Evolutionary conservation across 176 grass and related monocot species (phyloP), one percentile per base, ranked within the genome.

Genomic region (Raddia distichophylla): DNA sequence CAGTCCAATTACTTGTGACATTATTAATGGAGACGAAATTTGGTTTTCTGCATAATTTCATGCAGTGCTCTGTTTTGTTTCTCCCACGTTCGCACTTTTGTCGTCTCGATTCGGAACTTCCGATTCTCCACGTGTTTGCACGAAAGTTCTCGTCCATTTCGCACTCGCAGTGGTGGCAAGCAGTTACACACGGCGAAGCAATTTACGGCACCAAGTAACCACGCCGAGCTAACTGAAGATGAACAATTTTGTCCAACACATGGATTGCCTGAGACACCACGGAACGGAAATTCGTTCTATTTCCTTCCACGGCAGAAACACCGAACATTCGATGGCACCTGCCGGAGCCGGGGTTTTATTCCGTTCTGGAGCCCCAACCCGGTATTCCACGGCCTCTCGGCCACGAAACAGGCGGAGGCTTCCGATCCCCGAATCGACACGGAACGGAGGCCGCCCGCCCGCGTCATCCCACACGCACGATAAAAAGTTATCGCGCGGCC

Each of bases 401-500:
- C 58, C 77, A 80, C 47, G 82, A 76, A 89, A 89, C 69, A 34
- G 59, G 69, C 53, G 60, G 57, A 14, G 16, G 71, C 35, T 14
- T 54, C 79, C 64, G 17, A 62, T 61, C 57, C 63, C 58, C 49
- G 49, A 67, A 44, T 60, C 62, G 85, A 81, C 85, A 40, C 37
- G 37, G 27, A 27, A 68, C 78, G 45, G 20, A 0, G 16, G 40
- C n/a, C 62, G 32, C 8, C 48, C 8, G 27, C 27, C 27, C 27
- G 72, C 80, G 74, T 71, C 82, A 81, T 55, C 20, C 8, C 17
- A 10, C 81, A 80, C 87, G 74, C 3, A 52, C 54, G 56, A 43
- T 67, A 9, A 57, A 57, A 27, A 70, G 62, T 50, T 54, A 52
- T 79, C 6, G 16, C 47, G 74, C 74, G 50, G 79, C 73, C 11